Conservation (phyloP, 2,329 filamentous ascomycete genomes). For the Cladosporium sp. region DNA sequence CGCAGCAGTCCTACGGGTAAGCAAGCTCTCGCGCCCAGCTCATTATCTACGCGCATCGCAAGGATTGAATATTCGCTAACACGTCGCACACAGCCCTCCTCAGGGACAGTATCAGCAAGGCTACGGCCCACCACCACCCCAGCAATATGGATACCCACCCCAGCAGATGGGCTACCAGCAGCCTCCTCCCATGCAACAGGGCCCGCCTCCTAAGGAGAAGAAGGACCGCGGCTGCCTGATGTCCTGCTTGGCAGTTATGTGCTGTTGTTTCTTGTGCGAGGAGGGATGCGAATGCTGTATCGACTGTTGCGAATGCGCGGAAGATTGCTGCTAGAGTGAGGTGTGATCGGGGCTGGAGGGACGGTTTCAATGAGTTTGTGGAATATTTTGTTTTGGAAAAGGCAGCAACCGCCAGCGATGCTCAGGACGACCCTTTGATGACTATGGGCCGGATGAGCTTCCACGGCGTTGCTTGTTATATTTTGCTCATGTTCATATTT, state of each 20-base stretch:
- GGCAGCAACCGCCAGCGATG: neutral
- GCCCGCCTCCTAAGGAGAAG: constrained; percentile 45
- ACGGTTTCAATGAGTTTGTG: neutral
- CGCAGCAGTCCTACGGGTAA: constrained; percentile 35
- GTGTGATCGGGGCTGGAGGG: neutral
- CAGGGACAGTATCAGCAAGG: constrained; percentile 32
- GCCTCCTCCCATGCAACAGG: constrained; percentile 45
- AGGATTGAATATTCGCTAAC: neutral
- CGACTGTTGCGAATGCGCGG: constrained; percentile 59
- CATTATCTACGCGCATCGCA: neutral
- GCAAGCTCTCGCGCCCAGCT: neutral
- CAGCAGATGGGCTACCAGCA: constrained; percentile 26
- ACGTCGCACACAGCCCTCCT: constrained; percentile 12
- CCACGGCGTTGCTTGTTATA: neutral
- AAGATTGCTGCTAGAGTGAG: constrained; percentile 34
- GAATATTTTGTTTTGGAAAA: neutral
- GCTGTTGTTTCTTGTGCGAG: constrained; percentile 65
- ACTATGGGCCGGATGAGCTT: neutral
- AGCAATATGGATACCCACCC: constrained; percentile 37
- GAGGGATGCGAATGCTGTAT: constrained; percentile 64
- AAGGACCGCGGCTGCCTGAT: constrained; percentile 54
- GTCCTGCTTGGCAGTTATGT: constrained; percentile 57
- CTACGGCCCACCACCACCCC: constrained; percentile 35
- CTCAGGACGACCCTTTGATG: neutral
- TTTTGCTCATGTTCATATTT: constrained; percentile 2